phyloP scores from a whole-genome alignment of 2,329 filamentous ascomycete species.

The Scleromitrula shiraiana region DNA sequence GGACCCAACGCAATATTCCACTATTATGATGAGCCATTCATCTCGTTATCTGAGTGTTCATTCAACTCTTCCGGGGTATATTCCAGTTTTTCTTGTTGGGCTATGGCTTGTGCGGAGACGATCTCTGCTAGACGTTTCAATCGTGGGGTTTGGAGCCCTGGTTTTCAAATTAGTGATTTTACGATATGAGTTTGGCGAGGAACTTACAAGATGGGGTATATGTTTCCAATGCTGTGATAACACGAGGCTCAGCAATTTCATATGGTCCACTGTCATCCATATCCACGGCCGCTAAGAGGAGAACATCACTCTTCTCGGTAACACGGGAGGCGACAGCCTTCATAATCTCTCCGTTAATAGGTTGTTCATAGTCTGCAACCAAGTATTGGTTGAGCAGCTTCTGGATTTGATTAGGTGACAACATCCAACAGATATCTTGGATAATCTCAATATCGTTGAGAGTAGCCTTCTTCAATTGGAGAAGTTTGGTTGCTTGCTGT shows the following conservation, averaged over 20 bases:
- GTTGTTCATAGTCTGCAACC: conserved; percentile 97
- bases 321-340: conserved; percentile 96
- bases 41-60: conserved; percentile 34
- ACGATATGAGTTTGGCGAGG: not conserved
- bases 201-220: conserved; percentile 93
- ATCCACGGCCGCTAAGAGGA: conserved; percentile 88
- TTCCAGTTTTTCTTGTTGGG: conserved; percentile 83
- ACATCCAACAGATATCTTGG: conserved; percentile 99
- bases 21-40: conserved; percentile 21
- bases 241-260: conserved; percentile 93
- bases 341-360: conserved; percentile 99
- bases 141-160: conserved; percentile 91
- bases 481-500: conserved; percentile 92
- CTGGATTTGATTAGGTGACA: conserved; percentile 97
- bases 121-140: conserved; percentile 97
- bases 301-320: conserved; percentile 95
- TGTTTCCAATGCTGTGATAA: conserved; percentile 93
- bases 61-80: conserved; percentile 40
- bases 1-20: not conserved
- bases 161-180: conserved; percentile 26
- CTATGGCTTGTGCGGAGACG: conserved; percentile 90
- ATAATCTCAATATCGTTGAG: conserved; percentile 99
- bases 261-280: conserved; percentile 99
- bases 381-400: conserved; percentile 98
- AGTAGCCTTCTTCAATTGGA: conserved; percentile 98